Evolutionary conservation across 2,329 filamentous ascomycete genomes (phyloP).

Genomic region (Phaeosphaeria sp.): DNA sequence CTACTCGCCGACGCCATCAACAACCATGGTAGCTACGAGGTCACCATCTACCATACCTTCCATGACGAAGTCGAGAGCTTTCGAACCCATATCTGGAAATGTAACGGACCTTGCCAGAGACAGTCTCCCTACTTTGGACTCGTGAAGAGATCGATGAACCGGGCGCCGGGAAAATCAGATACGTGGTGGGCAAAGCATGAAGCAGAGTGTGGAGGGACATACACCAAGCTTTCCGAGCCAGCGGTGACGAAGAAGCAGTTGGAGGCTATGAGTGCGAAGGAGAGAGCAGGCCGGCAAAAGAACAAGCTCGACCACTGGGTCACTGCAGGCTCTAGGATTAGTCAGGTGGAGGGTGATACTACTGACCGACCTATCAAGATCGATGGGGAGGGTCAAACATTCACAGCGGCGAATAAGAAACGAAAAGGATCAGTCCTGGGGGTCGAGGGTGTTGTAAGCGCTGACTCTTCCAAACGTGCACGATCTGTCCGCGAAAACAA

Average conservation of each 20-base stretch:
- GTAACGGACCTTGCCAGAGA: slow-evolving; percentile 48
- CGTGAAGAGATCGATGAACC: slow-evolving; percentile 56
- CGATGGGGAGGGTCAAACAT: slow-evolving; percentile 16
- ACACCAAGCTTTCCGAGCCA: slow-evolving; percentile 51
- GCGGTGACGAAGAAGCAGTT: slow-evolving; percentile 51
- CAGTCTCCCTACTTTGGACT: slow-evolving; percentile 52
- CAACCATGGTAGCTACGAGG: slow-evolving; percentile 49
- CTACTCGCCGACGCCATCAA: slow-evolving; percentile 54
- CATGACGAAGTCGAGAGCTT: slow-evolving; percentile 56
- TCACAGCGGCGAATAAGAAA: slow-evolving; percentile 10
- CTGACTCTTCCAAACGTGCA: slow-evolving; percentile 23
- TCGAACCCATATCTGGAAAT: slow-evolving; percentile 54
- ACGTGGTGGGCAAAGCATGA: slow-evolving; percentile 51
- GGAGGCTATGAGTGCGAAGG: slow-evolving; percentile 46
- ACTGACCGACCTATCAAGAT: slow-evolving; percentile 9
- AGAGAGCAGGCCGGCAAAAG: slow-evolving; percentile 52
- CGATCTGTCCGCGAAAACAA: slow-evolving; percentile 16
- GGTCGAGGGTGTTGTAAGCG: slow-evolving; percentile 6
- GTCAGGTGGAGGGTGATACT: slow-evolving; percentile 17
- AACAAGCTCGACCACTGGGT: slow-evolving; percentile 54
- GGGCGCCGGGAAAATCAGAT: slow-evolving; percentile 51
- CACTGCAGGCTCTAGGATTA: slow-evolving; percentile 23
- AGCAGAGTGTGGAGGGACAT: slow-evolving; percentile 51
- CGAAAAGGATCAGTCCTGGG: slow-evolving; percentile 11
- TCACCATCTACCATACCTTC: slow-evolving; percentile 54